Evolutionary conservation across 192 early-diverging fungal species (phyloP).

Genomic region (Podila epigama): DNA sequence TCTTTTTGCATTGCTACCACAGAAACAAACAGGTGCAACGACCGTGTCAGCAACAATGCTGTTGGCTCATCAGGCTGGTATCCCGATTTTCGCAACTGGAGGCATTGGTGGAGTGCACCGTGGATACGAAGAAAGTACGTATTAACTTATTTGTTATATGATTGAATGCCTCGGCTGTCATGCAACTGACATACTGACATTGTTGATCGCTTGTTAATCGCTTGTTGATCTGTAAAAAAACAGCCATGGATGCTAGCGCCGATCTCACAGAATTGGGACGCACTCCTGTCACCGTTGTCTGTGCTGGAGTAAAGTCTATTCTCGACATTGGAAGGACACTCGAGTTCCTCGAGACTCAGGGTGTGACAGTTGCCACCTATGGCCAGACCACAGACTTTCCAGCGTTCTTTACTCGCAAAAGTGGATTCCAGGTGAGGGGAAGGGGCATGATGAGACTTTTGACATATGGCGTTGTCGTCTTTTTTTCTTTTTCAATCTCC

Average conservation of each 20-base stretch:
- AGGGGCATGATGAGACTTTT: constrained; percentile 18
- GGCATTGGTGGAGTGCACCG: constrained; percentile 97
- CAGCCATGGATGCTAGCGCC: constrained; percentile 87
- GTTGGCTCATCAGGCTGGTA: constrained; percentile 86
- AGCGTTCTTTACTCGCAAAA: constrained; percentile 87
- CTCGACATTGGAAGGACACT: constrained; percentile 92
- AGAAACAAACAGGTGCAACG: constrained; percentile 80
- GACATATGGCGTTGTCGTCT: too few relatives aligned
- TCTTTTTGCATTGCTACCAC: neutral
- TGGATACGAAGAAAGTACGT: constrained; percentile 70
- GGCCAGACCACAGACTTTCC: constrained; percentile 78
- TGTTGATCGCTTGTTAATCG: neutral
- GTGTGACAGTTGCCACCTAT: constrained; percentile 88
- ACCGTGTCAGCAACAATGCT: constrained; percentile 94
- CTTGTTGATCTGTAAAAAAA: neutral
- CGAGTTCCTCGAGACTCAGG: constrained; percentile 92
- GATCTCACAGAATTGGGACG: constrained; percentile 91
- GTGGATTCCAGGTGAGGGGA: constrained; percentile 65
- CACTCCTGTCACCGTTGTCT: constrained; percentile 94
- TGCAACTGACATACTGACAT: neutral
- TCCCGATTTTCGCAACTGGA: constrained; percentile 93
- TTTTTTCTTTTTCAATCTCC: too few relatives aligned
- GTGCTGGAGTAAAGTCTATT: constrained; percentile 97
- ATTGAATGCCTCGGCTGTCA: neutral
- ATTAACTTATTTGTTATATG: neutral